These are phyloP conservation scores for Potentilla sterilis DNA, from an alignment of 306 rosid species.

Conservation along the genomic window DNA sequence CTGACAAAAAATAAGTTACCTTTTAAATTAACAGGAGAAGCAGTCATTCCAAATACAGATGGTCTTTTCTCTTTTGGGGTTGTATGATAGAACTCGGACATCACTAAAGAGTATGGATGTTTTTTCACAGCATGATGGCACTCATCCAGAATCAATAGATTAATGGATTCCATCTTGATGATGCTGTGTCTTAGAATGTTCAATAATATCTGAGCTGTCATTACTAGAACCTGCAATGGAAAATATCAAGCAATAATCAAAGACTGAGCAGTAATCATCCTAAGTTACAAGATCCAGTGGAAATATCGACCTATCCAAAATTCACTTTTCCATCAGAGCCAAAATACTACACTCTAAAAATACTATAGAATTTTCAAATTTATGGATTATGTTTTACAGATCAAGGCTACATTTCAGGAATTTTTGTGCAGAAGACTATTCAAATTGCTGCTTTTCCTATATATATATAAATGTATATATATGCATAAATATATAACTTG, in stretches of 20 bases:
- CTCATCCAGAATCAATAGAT: slow-evolving; percentile 89
- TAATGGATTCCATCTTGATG: slow-evolving; percentile 86
- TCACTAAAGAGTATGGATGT: slow-evolving; percentile 95
- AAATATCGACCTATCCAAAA: neutral
- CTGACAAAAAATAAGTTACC: slow-evolving; percentile 40
- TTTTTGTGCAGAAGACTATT: neutral
- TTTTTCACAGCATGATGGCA: slow-evolving; percentile 99
- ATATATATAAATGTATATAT: too few species aligned
- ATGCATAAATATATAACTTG: too few species aligned
- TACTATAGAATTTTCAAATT: neutral
- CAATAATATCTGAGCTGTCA: slow-evolving; percentile 98
- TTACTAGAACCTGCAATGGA: slow-evolving; percentile 80
- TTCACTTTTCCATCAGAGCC: neutral
- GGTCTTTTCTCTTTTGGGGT: slow-evolving; percentile 89
- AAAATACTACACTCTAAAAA: neutral
- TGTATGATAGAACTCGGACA: slow-evolving; percentile 99
- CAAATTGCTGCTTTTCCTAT: neutral
- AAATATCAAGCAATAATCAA: slow-evolving; percentile 25
- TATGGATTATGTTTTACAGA: neutral
- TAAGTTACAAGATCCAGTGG: slow-evolving; percentile 21
- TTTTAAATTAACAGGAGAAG: slow-evolving; percentile 95
- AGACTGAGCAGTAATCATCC: slow-evolving; percentile 17
- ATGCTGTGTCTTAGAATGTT: slow-evolving; percentile 99
- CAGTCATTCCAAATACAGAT: slow-evolving; percentile 96
- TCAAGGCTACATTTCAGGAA: neutral